These are phyloP conservation scores for Diaporthe sp. DNA, from an alignment of 2,329 filamentous ascomycete genomes.

Conservation along the genomic window DNA sequence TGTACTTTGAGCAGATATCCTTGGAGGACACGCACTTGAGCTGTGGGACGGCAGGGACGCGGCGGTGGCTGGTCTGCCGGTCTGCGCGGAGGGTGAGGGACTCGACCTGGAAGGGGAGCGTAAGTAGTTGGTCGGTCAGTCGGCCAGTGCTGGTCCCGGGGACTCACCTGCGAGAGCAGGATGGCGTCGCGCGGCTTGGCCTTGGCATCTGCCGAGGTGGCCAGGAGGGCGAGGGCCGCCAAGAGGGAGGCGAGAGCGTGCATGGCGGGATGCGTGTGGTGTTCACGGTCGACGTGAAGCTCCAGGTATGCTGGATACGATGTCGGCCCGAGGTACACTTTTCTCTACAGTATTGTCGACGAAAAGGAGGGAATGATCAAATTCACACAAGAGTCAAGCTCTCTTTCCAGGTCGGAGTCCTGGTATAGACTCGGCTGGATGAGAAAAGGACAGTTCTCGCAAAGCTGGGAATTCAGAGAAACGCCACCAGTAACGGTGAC, in stretches of 20 bases:
- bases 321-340: too few species aligned
- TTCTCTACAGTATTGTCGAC: neutral
- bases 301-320: neutral
- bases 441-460: slow-evolving; percentile 4
- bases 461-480: neutral
- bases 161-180: slow-evolving; percentile 70
- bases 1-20: slow-evolving; percentile 76
- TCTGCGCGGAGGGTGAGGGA: slow-evolving; percentile 81
- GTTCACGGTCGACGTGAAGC: neutral
- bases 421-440: neutral
- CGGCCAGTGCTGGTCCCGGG: too few species aligned
- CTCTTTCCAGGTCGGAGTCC: neutral
- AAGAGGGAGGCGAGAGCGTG: neutral
- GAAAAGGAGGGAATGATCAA: too few species aligned
- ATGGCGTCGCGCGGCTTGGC: slow-evolving; percentile 65
- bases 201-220: slow-evolving; percentile 43
- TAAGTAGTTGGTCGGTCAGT: too few species aligned
- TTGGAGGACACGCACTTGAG: slow-evolving; percentile 80
- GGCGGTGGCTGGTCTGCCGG: slow-evolving; percentile 80
- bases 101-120: slow-evolving; percentile 66
- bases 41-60: slow-evolving; percentile 82
- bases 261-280: slow-evolving; percentile 18
- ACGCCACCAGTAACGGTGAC: slow-evolving; percentile 39
- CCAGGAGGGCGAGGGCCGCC: slow-evolving; percentile 21
- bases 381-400: neutral